A percentile compares a stretch with the other conserved stretches of the same genome.
These are phyloP conservation scores for Candida patagonica DNA, from an alignment of 805 yeast genomes.

Conservation along the genomic window DNA sequence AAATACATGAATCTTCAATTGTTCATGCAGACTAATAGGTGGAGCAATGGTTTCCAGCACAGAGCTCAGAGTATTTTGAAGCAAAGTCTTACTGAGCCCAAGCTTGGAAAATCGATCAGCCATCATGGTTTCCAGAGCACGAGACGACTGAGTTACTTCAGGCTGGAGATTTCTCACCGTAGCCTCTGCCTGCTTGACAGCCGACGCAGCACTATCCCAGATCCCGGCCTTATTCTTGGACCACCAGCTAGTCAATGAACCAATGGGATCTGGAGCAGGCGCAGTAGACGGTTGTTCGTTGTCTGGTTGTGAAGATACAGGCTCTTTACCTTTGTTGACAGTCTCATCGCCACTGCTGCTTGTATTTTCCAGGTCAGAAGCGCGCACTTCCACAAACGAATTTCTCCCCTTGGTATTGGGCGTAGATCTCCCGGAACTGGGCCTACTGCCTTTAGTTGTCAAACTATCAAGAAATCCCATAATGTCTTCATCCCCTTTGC, in stretches of 20 bases:
- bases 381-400: conserved; percentile 4
- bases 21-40: conserved; percentile 36
- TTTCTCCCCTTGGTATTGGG: conserved; percentile 12
- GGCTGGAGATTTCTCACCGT: conserved; percentile 30
- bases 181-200: conserved; percentile 35
- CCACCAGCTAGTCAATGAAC: conserved; percentile 30
- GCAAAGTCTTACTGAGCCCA: conserved; percentile 13
- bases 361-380: conserved; percentile 1
- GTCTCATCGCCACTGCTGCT: neutral
- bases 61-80: conserved; percentile 28
- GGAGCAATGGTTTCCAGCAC: conserved; percentile 36
- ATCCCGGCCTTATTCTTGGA: conserved; percentile 28
- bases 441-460: conserved; percentile 21
- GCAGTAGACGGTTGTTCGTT: neutral
- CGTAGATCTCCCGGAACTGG: conserved; percentile 16
- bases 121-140: conserved; percentile 12
- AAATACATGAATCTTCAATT: conserved; percentile 33
- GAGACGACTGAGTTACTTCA: conserved; percentile 22
- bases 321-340: neutral
- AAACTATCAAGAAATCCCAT: conserved; percentile 35
- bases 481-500: conserved; percentile 30
- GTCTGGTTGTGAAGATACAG: neutral
- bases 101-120: conserved; percentile 13
- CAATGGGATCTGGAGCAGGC: conserved; percentile 22
- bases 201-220: conserved; percentile 32